Conservation (phyloP, 495 filamentous ascomycete species). For the Durotheca rogersii region DNA sequence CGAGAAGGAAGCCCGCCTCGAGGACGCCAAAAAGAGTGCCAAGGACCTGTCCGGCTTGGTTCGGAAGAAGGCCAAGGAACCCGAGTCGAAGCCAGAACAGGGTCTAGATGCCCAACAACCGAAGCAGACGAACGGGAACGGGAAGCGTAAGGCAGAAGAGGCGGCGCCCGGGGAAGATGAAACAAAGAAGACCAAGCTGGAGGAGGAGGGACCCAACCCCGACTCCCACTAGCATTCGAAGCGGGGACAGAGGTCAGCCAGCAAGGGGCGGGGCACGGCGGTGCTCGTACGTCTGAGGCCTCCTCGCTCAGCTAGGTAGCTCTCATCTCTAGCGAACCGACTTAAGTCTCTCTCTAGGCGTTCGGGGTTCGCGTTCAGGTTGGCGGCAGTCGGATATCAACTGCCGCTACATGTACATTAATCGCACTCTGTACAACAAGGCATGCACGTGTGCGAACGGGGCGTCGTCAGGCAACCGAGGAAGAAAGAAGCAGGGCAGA, state of each 20-base stretch:
- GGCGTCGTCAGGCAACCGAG: no score
- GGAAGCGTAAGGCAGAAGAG: constrained; percentile 52
- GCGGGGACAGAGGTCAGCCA: neutral
- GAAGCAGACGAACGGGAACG: constrained; percentile 37
- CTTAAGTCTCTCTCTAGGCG: no score
- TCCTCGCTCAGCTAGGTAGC: no score
- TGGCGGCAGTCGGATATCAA: no score
- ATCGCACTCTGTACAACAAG: no score
- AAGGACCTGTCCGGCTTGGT: constrained; percentile 87
- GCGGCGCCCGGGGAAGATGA: constrained; percentile 39
- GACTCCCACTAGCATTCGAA: constrained; percentile 1
- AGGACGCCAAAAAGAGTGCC: constrained; percentile 76
- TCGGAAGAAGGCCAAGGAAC: constrained; percentile 65
- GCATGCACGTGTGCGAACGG: no score
- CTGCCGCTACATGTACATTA: no score
- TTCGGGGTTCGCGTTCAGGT: no score
- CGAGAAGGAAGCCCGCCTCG: constrained; percentile 64
- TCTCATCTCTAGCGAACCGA: no score
- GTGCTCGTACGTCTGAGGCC: no score
- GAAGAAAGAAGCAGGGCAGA: no score
- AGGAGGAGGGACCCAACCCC: constrained; percentile 7
- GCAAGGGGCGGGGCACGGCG: no score
- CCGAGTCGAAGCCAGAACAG: constrained; percentile 30
- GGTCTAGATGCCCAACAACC: constrained; percentile 26
- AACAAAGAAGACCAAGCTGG: constrained; percentile 42